These are phyloP conservation scores for Jaminaea rosea DNA, from an alignment of 1,284 basidiomycete genomes.

Conservation along the genomic window DNA sequence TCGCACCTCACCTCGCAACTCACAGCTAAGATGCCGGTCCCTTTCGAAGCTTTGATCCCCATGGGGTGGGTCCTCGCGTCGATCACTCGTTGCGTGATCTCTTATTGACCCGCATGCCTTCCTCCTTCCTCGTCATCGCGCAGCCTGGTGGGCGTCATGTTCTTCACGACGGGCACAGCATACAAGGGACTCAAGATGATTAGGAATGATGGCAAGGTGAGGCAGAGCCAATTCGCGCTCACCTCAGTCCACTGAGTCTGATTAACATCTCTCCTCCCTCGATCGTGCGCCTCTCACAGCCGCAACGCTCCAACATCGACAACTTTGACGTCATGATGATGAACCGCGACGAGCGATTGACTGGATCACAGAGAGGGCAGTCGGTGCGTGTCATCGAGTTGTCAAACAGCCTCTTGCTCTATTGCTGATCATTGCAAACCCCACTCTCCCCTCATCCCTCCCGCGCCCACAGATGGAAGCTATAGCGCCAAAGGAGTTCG, in stretches of 20 bases:
- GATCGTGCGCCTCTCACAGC: neutral
- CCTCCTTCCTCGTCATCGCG: too few species aligned
- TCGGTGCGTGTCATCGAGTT: too few species aligned
- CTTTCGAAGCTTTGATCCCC: neutral
- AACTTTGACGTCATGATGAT: constrained; percentile 47
- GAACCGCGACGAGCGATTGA: constrained; percentile 42
- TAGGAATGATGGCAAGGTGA: constrained; percentile 45
- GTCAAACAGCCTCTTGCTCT: too few species aligned
- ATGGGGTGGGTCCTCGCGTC: neutral
- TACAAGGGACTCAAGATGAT: constrained; percentile 36
- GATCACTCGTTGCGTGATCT: too few species aligned
- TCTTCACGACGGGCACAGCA: constrained; percentile 44
- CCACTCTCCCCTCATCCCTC: neutral
- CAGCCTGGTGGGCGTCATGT: constrained; percentile 44
- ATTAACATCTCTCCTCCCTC: neutral
- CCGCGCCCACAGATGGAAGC: constrained; percentile 21
- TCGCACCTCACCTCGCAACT: too few species aligned
- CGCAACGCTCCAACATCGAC: constrained; percentile 24
- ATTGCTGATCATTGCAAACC: too few species aligned
- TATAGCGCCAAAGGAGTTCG: constrained; percentile 36
- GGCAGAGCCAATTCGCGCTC: too few species aligned
- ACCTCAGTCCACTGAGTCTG: too few species aligned
- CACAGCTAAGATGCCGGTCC: too few species aligned
- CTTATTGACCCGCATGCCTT: too few species aligned
- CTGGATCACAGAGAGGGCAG: constrained; percentile 42